phyloP scores from a whole-genome alignment of 768 basidiomycete genomes.

The Inosperma sp. region DNA sequence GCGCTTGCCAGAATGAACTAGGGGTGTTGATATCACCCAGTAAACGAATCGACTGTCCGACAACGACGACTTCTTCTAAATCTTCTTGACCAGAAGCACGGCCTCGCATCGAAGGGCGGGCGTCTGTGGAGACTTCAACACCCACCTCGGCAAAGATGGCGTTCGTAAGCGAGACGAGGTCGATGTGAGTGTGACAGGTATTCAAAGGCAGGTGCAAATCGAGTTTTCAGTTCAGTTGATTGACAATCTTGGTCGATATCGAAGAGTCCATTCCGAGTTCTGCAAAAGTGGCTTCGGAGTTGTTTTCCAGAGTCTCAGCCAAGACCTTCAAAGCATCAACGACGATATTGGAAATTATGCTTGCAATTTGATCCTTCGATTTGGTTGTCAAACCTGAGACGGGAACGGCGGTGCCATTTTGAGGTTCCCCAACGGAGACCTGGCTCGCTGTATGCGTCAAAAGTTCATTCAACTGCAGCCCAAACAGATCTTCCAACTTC shows the following conservation, averaged over 20 bases:
- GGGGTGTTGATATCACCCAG: constrained; percentile 31
- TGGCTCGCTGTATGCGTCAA: constrained; percentile 17
- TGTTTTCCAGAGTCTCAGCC: constrained; percentile 22
- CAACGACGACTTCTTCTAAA: constrained; percentile 36
- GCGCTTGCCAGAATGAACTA: constrained; percentile 30
- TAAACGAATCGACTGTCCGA: constrained; percentile 33
- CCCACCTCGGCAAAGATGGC: constrained; percentile 23
- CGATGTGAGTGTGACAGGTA: constrained; percentile 32
- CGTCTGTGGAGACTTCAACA: constrained; percentile 15
- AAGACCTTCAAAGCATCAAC: constrained; percentile 23
- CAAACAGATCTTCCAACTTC: constrained; percentile 29
- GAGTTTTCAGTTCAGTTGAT: constrained; percentile 26
- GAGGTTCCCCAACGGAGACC: constrained; percentile 10
- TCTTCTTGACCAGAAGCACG: background rate
- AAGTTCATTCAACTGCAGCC: constrained; percentile 19
- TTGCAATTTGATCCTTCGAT: constrained; percentile 21
- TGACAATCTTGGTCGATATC: constrained; percentile 30
- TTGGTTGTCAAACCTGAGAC: constrained; percentile 1
- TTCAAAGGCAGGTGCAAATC: constrained; percentile 28
- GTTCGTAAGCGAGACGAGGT: constrained; percentile 25
- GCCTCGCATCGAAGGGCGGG: constrained; percentile 13
- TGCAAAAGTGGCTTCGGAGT: constrained; percentile 29
- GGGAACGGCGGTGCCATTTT: constrained; percentile 1
- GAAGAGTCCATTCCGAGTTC: constrained; percentile 37
- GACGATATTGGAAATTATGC: constrained; percentile 22